phyloP scores from a whole-genome alignment of 1,284 basidiomycete species.

The Ustilago bromivora region DNA sequence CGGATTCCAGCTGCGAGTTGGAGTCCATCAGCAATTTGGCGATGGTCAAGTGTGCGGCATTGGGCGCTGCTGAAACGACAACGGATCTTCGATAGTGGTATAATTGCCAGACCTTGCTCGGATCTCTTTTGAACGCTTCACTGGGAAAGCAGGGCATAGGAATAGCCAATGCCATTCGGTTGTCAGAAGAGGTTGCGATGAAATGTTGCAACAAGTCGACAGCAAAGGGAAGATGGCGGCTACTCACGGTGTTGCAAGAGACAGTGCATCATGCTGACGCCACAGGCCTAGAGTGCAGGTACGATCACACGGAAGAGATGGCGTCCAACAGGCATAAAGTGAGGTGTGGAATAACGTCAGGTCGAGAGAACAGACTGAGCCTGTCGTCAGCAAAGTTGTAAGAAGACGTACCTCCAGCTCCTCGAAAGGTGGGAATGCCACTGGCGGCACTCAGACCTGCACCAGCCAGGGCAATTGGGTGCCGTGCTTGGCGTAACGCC shows the following conservation, averaged over 20 bases:
- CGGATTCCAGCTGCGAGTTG: neutral
- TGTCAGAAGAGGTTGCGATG: neutral
- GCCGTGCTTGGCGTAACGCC: conserved; percentile 70
- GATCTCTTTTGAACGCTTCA: conserved; percentile 74
- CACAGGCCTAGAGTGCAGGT: conserved; percentile 71
- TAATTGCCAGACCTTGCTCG: conserved; percentile 77
- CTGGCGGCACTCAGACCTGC: conserved; percentile 74
- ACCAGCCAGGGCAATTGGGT: conserved; percentile 75
- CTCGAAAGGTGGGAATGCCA: conserved; percentile 78
- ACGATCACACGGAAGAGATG: neutral
- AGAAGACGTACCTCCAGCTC: conserved; percentile 72
- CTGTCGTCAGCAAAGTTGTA: neutral
- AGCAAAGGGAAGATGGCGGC: neutral
- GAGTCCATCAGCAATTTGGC: conserved; percentile 71
- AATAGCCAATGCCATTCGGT: too few relatives aligned
- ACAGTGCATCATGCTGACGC: conserved; percentile 75
- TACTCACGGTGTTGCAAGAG: conserved; percentile 74
- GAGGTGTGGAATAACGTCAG: neutral
- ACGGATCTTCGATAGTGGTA: conserved; percentile 76
- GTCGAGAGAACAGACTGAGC: neutral
- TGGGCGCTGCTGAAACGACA: conserved; percentile 72
- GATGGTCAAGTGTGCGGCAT: conserved; percentile 75
- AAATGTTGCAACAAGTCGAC: too few relatives aligned
- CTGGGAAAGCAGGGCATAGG: conserved; percentile 1
- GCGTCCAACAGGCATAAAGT: neutral